Base-by-base conservation (phyloP, 257 asterid genomes). In the Solanum lignicaule region DNA sequence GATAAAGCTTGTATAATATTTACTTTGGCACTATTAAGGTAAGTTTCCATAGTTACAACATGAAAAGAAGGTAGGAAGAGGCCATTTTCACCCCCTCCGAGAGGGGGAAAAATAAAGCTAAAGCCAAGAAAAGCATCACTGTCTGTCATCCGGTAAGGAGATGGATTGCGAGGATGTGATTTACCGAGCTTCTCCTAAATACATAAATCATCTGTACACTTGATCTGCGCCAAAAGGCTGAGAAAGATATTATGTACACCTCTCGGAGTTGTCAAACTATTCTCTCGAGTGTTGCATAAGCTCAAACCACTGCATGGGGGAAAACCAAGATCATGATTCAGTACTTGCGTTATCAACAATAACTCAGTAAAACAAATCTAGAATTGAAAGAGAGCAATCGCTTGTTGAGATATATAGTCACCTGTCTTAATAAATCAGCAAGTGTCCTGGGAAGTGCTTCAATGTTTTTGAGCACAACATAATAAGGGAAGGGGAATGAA, bases 381-480 rank as follows among this genome's bases (percentile, higher is more conserved):
- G 35, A 31, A 88, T 89, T 73, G 68, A 58, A 25, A 27, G 16
- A 13, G 75, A 55, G 43, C 43, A 75, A 25, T 33, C 9, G 21
- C 39, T 39, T 7, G 14, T 3, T 52, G 25, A 43, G 21, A 36
- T 6, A 14, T 85, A 12, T 62, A 62, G 88, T 85, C 88, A 95
- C 99, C 89, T 96, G 99, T 96, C 98, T 94, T 89, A 97, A 83
- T 46, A 97, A 95, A 89, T 96, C 99, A 4, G 98, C 98, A 3
- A 96, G 96, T 10, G 98, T 94, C 85, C 96, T 89, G 15, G 99
- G 99, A 89, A 97, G 99, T 29, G 98, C 97, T 86, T 94, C 98
- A 20, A 94, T 94, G 91, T 96, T 93, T 93, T 92, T 95, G 86
- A 97, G 92, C 62, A 97, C 98, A 58, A 93, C 94, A 62, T 96